phyloP scores from a whole-genome alignment of 257 asterid genomes.

The Euphrasia confusa region DNA sequence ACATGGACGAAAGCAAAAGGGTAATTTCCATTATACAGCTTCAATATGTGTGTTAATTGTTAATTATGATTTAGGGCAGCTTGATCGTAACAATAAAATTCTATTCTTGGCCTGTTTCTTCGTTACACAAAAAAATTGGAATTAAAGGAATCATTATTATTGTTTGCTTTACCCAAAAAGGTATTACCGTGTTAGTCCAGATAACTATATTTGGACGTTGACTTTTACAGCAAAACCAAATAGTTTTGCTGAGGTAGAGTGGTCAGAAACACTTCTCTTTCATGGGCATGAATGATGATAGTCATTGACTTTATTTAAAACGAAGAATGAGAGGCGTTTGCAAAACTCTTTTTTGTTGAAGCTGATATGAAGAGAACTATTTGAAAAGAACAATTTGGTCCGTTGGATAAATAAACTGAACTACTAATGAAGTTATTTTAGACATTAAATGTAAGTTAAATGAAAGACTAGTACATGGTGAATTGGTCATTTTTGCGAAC shows the following conservation, averaged over 20 bases:
- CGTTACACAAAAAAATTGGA: background rate
- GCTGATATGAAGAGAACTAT: background rate
- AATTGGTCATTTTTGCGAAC: background rate
- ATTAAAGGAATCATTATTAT: background rate
- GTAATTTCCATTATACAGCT: slow-evolving; percentile 23
- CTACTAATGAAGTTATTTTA: background rate
- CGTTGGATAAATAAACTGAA: background rate
- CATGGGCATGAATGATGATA: too few relatives aligned
- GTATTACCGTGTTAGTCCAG: background rate
- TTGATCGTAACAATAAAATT: background rate
- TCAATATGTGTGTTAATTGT: background rate
- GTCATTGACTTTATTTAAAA: background rate
- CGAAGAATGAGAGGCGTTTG: background rate
- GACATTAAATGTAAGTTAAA: background rate
- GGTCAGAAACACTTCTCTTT: background rate
- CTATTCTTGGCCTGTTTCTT: background rate
- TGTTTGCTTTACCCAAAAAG: background rate
- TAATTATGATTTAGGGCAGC: background rate
- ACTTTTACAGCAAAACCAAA: background rate
- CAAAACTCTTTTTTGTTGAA: background rate
- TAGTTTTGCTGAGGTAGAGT: background rate
- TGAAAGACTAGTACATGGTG: background rate
- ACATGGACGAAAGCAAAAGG: slow-evolving; percentile 38
- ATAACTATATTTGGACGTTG: background rate
- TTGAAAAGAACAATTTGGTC: background rate